Evolutionary conservation across 208 protist genomes (phyloP), one percentile per base, ranked within the genome.

Genomic region (Crithidia expoeki): DNA sequence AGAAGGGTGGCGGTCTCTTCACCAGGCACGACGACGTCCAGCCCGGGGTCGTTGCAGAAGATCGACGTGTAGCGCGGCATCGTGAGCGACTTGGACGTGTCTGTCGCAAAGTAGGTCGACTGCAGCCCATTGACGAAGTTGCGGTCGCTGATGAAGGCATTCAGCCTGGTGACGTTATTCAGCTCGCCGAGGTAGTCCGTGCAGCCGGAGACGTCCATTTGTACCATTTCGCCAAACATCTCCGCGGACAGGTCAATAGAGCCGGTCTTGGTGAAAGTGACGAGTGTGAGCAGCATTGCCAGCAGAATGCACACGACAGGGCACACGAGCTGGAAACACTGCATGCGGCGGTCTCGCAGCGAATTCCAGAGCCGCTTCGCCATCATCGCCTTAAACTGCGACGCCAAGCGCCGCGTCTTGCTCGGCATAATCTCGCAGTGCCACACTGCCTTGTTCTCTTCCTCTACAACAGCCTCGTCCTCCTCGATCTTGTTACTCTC

Each of bases 281-380:
- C 59, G 21, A 84, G 76, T 23, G 59, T 84, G 4, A 95, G 67
- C 33, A 93, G 64, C 80, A 93, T 86, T 0, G 87, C 86, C 36
- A 95, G 50, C 23, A 92, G 25, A 52, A 95, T 63, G 64, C 78
- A 86, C 32, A 81, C 36, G 11, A 92, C 83, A 0, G 89, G 90
- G 73, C 86, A 88, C 0, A 93, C 40, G 44, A 95, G 60, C 69
- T 95, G 90, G 61, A 95, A 81, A 58, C 70, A 89, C 63, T 86
- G 83, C 52, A 81, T 92, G 38, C 78, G 71, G 49, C 78, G 76
- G 55, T 95, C 90, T 11, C 90, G 80, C 36, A 87, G 46, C 30
- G 81, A 60, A 57, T 76, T 83, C 58, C 74, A 66, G 46, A 81
- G 70, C 3, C 90, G 84, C 74, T 94, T 94, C 28, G 66, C 2